Conservation (phyloP, 257 asterid species). For the Plantago elongata region DNA sequence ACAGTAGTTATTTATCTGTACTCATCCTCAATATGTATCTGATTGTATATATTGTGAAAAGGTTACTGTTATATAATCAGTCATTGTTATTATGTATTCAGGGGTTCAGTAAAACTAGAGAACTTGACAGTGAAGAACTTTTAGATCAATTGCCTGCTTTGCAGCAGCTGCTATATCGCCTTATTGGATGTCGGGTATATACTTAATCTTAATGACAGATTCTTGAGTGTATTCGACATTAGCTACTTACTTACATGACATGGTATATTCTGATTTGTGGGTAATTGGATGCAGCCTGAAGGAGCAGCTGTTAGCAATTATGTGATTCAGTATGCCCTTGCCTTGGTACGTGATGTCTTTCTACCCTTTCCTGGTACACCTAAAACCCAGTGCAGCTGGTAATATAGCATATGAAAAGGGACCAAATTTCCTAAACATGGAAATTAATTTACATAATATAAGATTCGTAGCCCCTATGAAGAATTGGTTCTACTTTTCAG, state of each 20-base stretch:
- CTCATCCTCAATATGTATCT: too few relatives aligned
- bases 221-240: conserved; percentile 6
- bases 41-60: not conserved
- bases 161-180: conserved; percentile 90
- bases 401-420: too few relatives aligned
- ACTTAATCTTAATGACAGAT: conserved; percentile 14
- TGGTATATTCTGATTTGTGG: not conserved
- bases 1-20: too few relatives aligned
- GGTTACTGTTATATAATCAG: not conserved
- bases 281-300: conserved; percentile 64
- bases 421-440: too few relatives aligned
- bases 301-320: conserved; percentile 85
- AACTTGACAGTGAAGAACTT: conserved; percentile 79
- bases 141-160: conserved; percentile 87
- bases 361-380: too few relatives aligned
- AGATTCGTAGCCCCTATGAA: too few relatives aligned
- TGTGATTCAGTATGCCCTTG: conserved; percentile 86
- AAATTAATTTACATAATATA: too few relatives aligned
- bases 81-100: conserved; percentile 33
- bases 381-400: too few relatives aligned
- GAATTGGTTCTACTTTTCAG: too few relatives aligned
- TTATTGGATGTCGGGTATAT: conserved; percentile 90
- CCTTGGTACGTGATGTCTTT: conserved; percentile 52
- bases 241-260: not conserved
- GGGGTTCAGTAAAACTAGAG: conserved; percentile 90